Conservation (phyloP, 805 yeast genomes). For the Candida maesae region DNA sequence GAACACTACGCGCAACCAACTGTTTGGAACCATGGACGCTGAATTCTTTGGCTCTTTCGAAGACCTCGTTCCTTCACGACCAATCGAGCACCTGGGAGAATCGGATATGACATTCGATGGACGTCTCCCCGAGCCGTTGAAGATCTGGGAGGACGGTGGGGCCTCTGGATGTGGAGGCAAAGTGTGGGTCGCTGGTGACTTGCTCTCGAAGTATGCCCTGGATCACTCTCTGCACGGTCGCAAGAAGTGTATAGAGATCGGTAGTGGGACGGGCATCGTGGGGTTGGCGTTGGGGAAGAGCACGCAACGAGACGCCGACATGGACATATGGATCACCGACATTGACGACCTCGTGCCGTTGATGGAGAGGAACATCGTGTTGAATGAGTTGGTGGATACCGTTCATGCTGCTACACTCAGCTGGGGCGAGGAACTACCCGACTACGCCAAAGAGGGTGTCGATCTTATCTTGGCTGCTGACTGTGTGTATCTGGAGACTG, state of each 20-base stretch:
- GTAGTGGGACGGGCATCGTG: conserved; percentile 57
- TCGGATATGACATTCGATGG: conserved; percentile 38
- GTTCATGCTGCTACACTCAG: conserved; percentile 41
- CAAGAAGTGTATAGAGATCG: conserved; percentile 44
- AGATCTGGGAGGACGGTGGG: conserved; percentile 54
- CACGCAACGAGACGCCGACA: conserved; percentile 22
- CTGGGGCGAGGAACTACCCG: conserved; percentile 43
- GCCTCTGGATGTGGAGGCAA: conserved; percentile 62
- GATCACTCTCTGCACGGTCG: conserved; percentile 21
- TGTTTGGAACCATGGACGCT: too few relatives aligned
- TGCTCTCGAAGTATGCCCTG: conserved; percentile 43
- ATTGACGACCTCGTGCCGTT: conserved; percentile 43
- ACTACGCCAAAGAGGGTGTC: conserved; percentile 30
- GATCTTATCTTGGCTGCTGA: conserved; percentile 56
- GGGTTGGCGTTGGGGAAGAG: conserved; percentile 37
- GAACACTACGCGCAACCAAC: too few relatives aligned
- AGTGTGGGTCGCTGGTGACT: conserved; percentile 59
- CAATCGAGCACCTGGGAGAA: conserved; percentile 35
- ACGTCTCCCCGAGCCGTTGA: conserved; percentile 31
- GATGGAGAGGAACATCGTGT: conserved; percentile 41
- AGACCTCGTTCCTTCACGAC: conserved; percentile 33
- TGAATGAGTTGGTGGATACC: conserved; percentile 34
- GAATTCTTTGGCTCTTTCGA: conserved; percentile 18
- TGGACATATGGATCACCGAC: conserved; percentile 45
- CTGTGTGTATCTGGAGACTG: conserved; percentile 52